Evolutionary conservation across 257 asterid genomes (phyloP), one percentile per base, ranked within the genome.

Genomic region (Solanum tarijense): DNA sequence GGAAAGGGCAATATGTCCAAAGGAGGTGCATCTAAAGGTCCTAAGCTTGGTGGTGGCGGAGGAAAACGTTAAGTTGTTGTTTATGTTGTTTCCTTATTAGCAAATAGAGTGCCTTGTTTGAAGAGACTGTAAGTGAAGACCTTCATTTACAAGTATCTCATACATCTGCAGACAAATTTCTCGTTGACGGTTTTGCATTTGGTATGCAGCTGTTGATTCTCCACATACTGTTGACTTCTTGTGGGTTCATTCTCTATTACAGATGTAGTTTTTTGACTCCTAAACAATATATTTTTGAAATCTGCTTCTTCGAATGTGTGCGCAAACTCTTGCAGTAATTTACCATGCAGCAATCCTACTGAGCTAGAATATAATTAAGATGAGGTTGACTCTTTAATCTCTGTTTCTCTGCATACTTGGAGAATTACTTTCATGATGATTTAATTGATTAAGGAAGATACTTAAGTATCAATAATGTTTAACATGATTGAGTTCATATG

Each of bases 1-100:
- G 91, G 89, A 82, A 96, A 90, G 93, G 87, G 94, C 32, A 93
- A 87, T 18, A 84, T 93, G 4, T 86, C 98, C 60, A 95, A 90
- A 90, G 94, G 95, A 68, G 94, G 92, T 11, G 92, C 76, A 46
- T 27, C 93, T 0, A 95, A 94, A 90, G 98, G 98, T 21, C 98
- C 96, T 32, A 95, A 96, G 93, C 36, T 94, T n/a, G 98, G 98
- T 23, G 98, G 98, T 0, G 96, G 98, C 0, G 98, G 98, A 5
- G 98, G 98, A 78, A 96, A 95, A 92, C 98, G 98, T 32, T 94
- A 88, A 90, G 46, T n/a, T 74, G 55, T 1, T 46, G 41, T 43
- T 48, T 31, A 18, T 29, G 60, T 43, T 79, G 84, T 79, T 79
- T 81, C 29, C 27, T 48, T 18, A 5, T 81, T 81, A 0, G 85